Percentiles rank a stretch among this genome's conserved stretches.
Conservation (phyloP, 176 grass and related monocot genomes). For the Rhipidocladum racemiflorum region DNA sequence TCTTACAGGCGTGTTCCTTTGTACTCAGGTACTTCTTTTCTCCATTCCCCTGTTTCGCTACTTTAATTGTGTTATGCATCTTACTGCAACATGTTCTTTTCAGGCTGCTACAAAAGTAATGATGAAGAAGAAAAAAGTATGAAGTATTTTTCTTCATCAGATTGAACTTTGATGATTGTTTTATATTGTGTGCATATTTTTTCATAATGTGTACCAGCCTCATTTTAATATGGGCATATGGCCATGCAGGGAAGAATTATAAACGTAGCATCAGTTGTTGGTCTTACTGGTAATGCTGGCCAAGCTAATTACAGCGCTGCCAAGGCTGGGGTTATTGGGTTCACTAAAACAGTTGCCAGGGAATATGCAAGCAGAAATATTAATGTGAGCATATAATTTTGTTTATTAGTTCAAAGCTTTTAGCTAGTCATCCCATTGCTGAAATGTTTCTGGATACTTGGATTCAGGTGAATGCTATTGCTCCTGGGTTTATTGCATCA, state of each 20-base stretch:
- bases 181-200: background rate
- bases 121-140: constrained; percentile 82
- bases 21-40: constrained; percentile 49
- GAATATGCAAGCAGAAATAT: constrained; percentile 79
- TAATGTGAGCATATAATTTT: constrained; percentile 36
- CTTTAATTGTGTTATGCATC: background rate
- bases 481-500: constrained; percentile 72
- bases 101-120: constrained; percentile 74
- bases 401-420: background rate
- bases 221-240: background rate
- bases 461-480: constrained; percentile 64
- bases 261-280: constrained; percentile 70
- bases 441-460: constrained; percentile 13
- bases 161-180: background rate
- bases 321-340: constrained; percentile 71
- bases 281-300: constrained; percentile 56
- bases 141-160: background rate
- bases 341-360: constrained; percentile 63
- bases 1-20: constrained; percentile 71
- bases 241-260: constrained; percentile 52
- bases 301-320: constrained; percentile 73
- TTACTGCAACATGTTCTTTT: constrained; percentile 5
- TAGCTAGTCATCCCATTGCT: background rate
- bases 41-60: background rate
- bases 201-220: background rate